Evolutionary conservation across 768 basidiomycete species (phyloP).

Genomic region (Leccinum sublutescens): DNA sequence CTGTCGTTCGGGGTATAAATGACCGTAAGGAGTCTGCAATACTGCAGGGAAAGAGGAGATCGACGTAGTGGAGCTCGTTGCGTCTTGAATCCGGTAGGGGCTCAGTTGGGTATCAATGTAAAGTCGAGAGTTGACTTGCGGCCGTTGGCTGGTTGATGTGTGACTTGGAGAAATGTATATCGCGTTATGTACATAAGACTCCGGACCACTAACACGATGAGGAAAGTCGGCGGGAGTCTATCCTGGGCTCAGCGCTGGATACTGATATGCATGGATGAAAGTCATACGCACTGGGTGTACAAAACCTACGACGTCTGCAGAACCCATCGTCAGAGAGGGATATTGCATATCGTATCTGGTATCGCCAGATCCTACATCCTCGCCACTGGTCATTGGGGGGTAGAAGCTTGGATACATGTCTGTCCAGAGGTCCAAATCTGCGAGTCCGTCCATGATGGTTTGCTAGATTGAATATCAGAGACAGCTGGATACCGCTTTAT

Average conservation of each 20-base stretch:
- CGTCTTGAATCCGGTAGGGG: constrained; percentile 4
- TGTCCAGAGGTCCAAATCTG: not conserved
- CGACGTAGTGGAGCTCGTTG: constrained; percentile 19
- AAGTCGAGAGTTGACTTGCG: constrained; percentile 14
- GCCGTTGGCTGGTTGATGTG: constrained; percentile 2
- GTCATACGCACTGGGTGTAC: constrained; percentile 13
- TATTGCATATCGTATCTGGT: not conserved
- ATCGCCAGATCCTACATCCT: not conserved
- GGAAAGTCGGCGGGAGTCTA: constrained; percentile 5
- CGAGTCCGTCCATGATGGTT: constrained; percentile 17
- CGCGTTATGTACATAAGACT: not conserved
- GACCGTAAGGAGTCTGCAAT: constrained; percentile 13
- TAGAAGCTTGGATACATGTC: constrained; percentile 7
- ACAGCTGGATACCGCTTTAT: constrained; percentile 8
- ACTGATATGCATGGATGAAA: not conserved
- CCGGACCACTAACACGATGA: not conserved
- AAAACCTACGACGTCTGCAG: not conserved
- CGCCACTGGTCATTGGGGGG: not conserved
- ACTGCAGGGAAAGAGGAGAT: constrained; percentile 3
- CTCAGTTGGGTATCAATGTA: constrained; percentile 20
- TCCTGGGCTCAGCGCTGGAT: constrained; percentile 2
- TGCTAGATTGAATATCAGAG: not conserved
- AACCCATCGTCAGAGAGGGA: not conserved
- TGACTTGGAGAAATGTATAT: not conserved
- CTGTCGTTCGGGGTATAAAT: not conserved